Conservation (phyloP, 192 early-diverging fungal species). For the Gamsiella multidivaricata region DNA sequence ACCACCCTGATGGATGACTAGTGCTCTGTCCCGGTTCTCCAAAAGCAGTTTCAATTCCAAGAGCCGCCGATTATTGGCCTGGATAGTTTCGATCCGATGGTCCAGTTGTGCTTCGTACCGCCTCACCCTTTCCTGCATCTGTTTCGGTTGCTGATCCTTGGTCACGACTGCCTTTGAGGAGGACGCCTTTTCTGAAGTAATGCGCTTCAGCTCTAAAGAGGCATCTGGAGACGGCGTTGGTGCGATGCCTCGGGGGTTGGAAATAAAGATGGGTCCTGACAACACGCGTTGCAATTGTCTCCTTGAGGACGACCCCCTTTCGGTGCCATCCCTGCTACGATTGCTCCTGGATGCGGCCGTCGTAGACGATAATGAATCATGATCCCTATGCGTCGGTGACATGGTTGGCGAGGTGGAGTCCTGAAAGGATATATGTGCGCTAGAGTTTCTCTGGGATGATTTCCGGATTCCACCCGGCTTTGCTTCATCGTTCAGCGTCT, state of each 20-base stretch:
- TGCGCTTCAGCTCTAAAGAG: conserved; percentile 22
- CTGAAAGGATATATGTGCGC: background rate
- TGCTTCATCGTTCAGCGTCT: background rate
- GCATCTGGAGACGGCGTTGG: conserved; percentile 37
- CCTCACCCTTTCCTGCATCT: conserved; percentile 4
- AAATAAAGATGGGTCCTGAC: conserved; percentile 29
- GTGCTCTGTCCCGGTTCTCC: background rate
- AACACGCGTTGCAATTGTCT: conserved; percentile 10
- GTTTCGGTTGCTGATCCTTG: background rate
- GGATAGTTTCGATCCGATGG: conserved; percentile 10
- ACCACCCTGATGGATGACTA: conserved; percentile 4
- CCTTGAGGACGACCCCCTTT: conserved; percentile 1
- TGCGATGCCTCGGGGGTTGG: conserved; percentile 42
- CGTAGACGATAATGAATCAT: background rate
- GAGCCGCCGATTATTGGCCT: conserved; percentile 29
- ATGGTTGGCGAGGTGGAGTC: conserved; percentile 12
- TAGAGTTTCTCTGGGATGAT: background rate
- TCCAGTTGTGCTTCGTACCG: conserved; percentile 31
- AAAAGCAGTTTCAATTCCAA: conserved; percentile 16
- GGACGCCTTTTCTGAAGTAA: too few species aligned
- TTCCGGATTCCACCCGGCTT: conserved; percentile 1
- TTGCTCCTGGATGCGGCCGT: background rate
- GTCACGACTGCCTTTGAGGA: background rate
- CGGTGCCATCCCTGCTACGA: background rate
- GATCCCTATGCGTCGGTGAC: background rate